A percentile compares a stretch with the other conserved stretches of the same genome.
Conservation (phyloP, 345 rosid genomes). For the Nasturtium officinale region DNA sequence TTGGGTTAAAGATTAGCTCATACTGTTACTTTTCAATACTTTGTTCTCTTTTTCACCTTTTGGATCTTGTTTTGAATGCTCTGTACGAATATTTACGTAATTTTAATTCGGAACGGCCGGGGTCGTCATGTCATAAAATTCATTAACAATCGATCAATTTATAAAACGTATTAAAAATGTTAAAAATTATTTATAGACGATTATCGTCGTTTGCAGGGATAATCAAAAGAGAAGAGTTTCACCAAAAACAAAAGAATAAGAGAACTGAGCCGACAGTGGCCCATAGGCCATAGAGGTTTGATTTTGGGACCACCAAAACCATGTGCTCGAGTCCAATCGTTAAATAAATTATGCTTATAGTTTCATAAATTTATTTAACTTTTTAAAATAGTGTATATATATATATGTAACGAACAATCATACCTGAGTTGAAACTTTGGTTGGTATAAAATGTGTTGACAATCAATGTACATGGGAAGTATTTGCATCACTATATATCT, state of each 20-base stretch:
- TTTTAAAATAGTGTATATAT: not conserved
- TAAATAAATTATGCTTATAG: constrained; percentile 7
- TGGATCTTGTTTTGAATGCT: not conserved
- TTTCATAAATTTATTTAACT: not conserved
- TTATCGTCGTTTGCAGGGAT: not conserved
- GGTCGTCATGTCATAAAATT: not conserved
- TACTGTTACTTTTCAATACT: not conserved
- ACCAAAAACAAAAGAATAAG: constrained; percentile 20
- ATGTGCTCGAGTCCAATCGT: constrained; percentile 35
- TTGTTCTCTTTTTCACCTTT: not conserved
- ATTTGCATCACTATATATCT: constrained; percentile 29
- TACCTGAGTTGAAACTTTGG: constrained; percentile 15
- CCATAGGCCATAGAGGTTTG: constrained; percentile 31
- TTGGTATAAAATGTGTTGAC: constrained; percentile 28
- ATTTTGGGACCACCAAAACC: constrained; percentile 40
- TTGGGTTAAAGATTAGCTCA: not conserved
- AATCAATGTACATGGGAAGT: constrained; percentile 34
- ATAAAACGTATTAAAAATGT: not conserved
- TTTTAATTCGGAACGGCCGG: not conserved
- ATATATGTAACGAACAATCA: not conserved
- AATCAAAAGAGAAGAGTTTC: not conserved
- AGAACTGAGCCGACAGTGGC: constrained; percentile 37
- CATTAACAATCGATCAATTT: not conserved
- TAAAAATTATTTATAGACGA: too few species aligned
- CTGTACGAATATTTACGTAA: constrained; percentile 4